Evolutionary conservation across 495 filamentous ascomycete genomes (phyloP).

Genomic region (Ramalina peruviana): DNA sequence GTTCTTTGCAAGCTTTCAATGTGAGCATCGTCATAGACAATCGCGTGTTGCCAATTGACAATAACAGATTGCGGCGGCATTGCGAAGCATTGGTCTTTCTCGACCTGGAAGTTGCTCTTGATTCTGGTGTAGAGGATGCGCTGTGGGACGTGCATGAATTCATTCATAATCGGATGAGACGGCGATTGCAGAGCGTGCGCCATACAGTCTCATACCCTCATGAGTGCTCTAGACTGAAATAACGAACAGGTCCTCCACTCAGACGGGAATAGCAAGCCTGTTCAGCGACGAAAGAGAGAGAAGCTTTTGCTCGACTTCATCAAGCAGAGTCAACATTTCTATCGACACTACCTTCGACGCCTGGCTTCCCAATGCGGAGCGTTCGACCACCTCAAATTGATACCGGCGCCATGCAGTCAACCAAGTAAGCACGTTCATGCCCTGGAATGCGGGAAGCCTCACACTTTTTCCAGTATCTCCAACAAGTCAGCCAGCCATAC

Average conservation of each 20-base stretch:
- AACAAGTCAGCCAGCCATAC: slow-evolving; percentile 26
- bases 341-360: slow-evolving; percentile 68
- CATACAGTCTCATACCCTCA: background rate
- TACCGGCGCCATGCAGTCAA: slow-evolving; percentile 31
- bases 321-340: slow-evolving; percentile 75
- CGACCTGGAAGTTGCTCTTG: slow-evolving; percentile 56
- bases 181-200: slow-evolving; percentile 26
- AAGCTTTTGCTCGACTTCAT: slow-evolving; percentile 72
- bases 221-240: background rate
- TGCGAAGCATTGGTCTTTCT: slow-evolving; percentile 59
- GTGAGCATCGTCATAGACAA: too few species aligned
- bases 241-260: slow-evolving; percentile 35
- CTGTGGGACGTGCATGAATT: slow-evolving; percentile 71
- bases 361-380: slow-evolving; percentile 54
- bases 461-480: slow-evolving; percentile 8
- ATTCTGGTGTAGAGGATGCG: slow-evolving; percentile 46
- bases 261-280: slow-evolving; percentile 47
- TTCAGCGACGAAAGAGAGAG: slow-evolving; percentile 64
- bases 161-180: slow-evolving; percentile 68
- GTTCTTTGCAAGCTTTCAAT: too few species aligned
- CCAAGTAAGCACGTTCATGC: background rate
- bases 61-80: slow-evolving; percentile 47
- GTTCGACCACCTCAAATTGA: slow-evolving; percentile 52
- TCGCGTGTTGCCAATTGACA: slow-evolving; percentile 5
- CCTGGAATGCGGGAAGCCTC: background rate